A percentile compares a stretch with the other conserved stretches of the same genome.
Evolutionary conservation across 768 basidiomycete genomes (phyloP).

Genomic region (Tephrocybe rancida): DNA sequence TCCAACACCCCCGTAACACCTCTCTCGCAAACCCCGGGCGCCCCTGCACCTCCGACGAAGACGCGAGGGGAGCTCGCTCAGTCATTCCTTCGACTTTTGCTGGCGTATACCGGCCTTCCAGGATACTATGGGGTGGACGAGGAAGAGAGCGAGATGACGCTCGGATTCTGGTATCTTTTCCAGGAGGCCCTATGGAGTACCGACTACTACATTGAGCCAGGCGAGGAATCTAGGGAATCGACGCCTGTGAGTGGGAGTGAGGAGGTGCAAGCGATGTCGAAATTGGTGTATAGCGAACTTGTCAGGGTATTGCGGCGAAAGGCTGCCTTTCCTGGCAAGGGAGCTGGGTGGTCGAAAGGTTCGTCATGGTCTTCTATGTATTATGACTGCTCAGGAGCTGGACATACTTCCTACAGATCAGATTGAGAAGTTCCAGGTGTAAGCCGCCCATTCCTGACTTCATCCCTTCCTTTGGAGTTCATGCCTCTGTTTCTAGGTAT

Average conservation of each 20-base stretch:
- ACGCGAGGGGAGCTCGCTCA: slow-evolving; percentile 61
- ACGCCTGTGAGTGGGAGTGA: slow-evolving; percentile 28
- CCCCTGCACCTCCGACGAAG: slow-evolving; percentile 17
- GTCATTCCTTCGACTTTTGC: slow-evolving; percentile 66
- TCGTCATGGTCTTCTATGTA: slow-evolving; percentile 20
- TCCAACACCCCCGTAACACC: slow-evolving; percentile 40
- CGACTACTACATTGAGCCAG: slow-evolving; percentile 47
- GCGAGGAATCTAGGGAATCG: slow-evolving; percentile 1
- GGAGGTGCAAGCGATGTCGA: slow-evolving; percentile 49
- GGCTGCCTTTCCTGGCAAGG: slow-evolving; percentile 66
- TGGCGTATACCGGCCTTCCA: slow-evolving; percentile 71
- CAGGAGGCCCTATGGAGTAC: slow-evolving; percentile 85
- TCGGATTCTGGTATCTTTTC: slow-evolving; percentile 89
- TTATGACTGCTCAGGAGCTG: background rate
- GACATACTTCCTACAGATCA: slow-evolving; percentile 53
- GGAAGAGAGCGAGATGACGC: slow-evolving; percentile 84
- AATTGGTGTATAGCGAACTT: slow-evolving; percentile 78
- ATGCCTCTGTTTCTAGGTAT: slow-evolving; percentile 50
- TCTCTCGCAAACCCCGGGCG: slow-evolving; percentile 19
- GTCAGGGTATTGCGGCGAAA: slow-evolving; percentile 74
- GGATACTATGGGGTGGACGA: slow-evolving; percentile 85
- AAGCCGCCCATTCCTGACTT: slow-evolving; percentile 25
- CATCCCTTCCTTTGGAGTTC: background rate
- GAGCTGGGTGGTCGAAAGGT: slow-evolving; percentile 73
- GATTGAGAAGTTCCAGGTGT: slow-evolving; percentile 80